Evolutionary conservation across 257 asterid genomes (phyloP), one percentile per base, ranked within the genome.

Genomic region (Nicotiana attenuata): DNA sequence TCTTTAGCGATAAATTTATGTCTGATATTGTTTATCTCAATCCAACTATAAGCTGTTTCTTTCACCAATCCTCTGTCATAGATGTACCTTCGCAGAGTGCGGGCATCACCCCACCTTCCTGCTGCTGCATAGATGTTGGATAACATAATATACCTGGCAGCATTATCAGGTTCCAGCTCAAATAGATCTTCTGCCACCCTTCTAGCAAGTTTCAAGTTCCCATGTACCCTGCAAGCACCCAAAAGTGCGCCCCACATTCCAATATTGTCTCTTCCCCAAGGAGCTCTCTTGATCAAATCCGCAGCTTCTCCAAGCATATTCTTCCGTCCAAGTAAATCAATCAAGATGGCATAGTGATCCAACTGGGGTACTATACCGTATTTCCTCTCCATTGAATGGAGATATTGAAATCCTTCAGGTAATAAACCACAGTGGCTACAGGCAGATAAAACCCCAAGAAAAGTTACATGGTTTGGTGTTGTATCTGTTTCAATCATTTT

Each of bases 301-400:
- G 84, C 38, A 26, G 96, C 97, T 80, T 90, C 94, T 16, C 1
- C 52, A 22, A 91, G 91, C 66, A 84, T 88, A 20, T 89, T 90
- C 82, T 90, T 90, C 16, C 96, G 85, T 28, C 94, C 97, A 13
- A 92, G 91, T 82, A 92, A 85, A 85, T 92, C 97, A 19, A 92
- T 91, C 85, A 90, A 45, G 57, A 92, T 86, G 7, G 91, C 88
- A 55, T 84, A 91, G 82, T 92, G 97, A 77, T 91, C 91, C 64
- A 82, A 53, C 73, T 71, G 56, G 56, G 97, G 94, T 53, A 67
- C 78, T 76, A 89, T 65, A 19, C 89, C 82, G 66, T 89, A 87
- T 78, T 88, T 85, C 59, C 63, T 85, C 26, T 84, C 82, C 97
- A 92, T 91, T 76, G 81, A 82, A 9, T 84, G 84, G 60, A 91